Conservation (phyloP, 2,329 filamentous ascomycete genomes). For the Neofusicoccum ribis region DNA sequence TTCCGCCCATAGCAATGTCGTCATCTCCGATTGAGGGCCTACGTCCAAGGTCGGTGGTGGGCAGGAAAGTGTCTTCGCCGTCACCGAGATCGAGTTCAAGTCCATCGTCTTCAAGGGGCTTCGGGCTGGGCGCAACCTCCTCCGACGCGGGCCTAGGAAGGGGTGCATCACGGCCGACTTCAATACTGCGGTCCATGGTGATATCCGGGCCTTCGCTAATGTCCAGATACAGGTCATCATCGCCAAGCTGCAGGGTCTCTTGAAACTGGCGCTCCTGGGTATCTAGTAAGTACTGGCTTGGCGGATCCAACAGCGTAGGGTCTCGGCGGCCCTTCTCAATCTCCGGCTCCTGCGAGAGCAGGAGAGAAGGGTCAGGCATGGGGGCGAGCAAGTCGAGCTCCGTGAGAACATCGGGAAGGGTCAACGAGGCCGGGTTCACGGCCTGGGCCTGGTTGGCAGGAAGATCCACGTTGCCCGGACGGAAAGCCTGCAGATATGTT, state of each 20-base stretch:
- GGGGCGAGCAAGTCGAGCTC: slow-evolving; percentile 81
- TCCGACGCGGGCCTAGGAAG: slow-evolving; percentile 47
- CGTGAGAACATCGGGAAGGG: slow-evolving; percentile 88
- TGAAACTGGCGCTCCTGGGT: slow-evolving; percentile 18
- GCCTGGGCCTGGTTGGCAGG: slow-evolving; percentile 74
- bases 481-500: slow-evolving; percentile 69
- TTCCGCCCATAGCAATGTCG: slow-evolving; percentile 47
- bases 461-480: slow-evolving; percentile 93
- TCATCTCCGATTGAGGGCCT: slow-evolving; percentile 21
- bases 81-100: slow-evolving; percentile 44
- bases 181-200: slow-evolving; percentile 62
- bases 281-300: slow-evolving; percentile 27
- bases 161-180: slow-evolving; percentile 86
- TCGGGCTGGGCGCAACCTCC: slow-evolving; percentile 48
- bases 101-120: slow-evolving; percentile 55
- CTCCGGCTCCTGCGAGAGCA: slow-evolving; percentile 70
- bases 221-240: slow-evolving; percentile 63
- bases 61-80: slow-evolving; percentile 30
- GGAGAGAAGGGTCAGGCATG: slow-evolving; percentile 80
- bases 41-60: slow-evolving; percentile 11
- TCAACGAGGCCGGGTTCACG: slow-evolving; percentile 80
- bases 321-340: slow-evolving; percentile 51
- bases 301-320: slow-evolving; percentile 47
- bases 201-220: slow-evolving; percentile 54
- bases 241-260: slow-evolving; percentile 49